phyloP scores from a whole-genome alignment of 176 grass and related monocot genomes.

The Tillandsia fasciculata region DNA sequence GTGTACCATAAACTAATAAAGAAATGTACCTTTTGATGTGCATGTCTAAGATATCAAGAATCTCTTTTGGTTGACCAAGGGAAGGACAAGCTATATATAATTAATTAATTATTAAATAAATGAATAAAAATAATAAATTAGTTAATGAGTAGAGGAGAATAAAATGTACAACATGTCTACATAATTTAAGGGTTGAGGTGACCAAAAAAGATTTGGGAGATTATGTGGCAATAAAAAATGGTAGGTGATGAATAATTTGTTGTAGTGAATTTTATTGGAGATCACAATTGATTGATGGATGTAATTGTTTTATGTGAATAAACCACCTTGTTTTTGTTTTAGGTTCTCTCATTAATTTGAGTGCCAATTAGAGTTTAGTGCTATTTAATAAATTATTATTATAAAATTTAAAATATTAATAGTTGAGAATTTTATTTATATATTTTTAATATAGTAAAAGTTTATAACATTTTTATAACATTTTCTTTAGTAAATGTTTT shows the following conservation, averaged over 20 bases:
- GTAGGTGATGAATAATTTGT: background rate
- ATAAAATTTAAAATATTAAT: too few species aligned
- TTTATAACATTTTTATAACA: too few species aligned
- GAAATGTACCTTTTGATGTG: background rate
- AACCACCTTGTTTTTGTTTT: too few species aligned
- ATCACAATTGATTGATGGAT: background rate
- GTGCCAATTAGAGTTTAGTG: too few species aligned
- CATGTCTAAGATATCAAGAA: background rate
- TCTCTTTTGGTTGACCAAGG: background rate
- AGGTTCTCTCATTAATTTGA: too few species aligned
- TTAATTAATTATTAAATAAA: too few species aligned
- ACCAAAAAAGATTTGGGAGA: background rate
- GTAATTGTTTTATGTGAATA: background rate
- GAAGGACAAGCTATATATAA: background rate
- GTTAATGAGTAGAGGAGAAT: background rate
- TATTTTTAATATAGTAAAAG: too few species aligned
- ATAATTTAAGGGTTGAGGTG: background rate
- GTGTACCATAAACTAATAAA: background rate
- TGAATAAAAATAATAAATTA: background rate
- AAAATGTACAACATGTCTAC: background rate
- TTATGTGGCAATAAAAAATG: slow-evolving; percentile 1
- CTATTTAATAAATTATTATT: too few species aligned
- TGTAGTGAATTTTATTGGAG: background rate
- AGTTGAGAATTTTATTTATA: too few species aligned
- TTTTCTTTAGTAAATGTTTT: too few species aligned